These are phyloP conservation scores for Inga leiocalycina DNA, from an alignment of 306 rosid species.

Conservation along the genomic window DNA sequence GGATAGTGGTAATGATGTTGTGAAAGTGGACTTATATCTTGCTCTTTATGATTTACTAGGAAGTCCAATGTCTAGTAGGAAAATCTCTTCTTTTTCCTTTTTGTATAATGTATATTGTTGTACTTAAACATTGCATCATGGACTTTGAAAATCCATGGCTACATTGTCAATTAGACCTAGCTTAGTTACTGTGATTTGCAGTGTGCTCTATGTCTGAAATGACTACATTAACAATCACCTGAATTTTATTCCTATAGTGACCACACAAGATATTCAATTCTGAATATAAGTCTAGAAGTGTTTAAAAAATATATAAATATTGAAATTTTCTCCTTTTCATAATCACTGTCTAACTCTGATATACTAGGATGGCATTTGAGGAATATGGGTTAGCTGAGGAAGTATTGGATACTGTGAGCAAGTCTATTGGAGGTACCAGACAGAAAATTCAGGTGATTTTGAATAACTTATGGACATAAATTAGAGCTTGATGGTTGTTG, in stretches of 20 bases:
- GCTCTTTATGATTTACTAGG: too few species aligned
- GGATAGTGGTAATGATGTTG: too few species aligned
- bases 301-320: conserved; percentile 22
- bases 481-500: conserved; percentile 36
- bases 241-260: conserved; percentile 10
- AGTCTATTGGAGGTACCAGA: conserved; percentile 70
- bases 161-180: too few species aligned
- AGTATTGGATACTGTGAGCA: conserved; percentile 64
- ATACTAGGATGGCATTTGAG: conserved; percentile 30
- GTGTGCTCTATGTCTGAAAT: too few species aligned
- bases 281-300: conserved; percentile 18
- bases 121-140: too few species aligned
- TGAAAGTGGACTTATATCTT: too few species aligned
- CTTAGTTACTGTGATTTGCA: too few species aligned
- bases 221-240: too few species aligned
- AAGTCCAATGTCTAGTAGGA: too few species aligned
- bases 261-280: background rate
- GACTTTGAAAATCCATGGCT: too few species aligned
- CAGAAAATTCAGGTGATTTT: conserved; percentile 76
- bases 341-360: conserved; percentile 36
- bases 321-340: conserved; percentile 14
- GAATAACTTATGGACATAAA: conserved; percentile 16
- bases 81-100: too few species aligned
- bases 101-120: too few species aligned
- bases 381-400: conserved; percentile 73